Base-by-base conservation (phyloP, 768 basidiomycete species). In the Boletellus emodensis region DNA sequence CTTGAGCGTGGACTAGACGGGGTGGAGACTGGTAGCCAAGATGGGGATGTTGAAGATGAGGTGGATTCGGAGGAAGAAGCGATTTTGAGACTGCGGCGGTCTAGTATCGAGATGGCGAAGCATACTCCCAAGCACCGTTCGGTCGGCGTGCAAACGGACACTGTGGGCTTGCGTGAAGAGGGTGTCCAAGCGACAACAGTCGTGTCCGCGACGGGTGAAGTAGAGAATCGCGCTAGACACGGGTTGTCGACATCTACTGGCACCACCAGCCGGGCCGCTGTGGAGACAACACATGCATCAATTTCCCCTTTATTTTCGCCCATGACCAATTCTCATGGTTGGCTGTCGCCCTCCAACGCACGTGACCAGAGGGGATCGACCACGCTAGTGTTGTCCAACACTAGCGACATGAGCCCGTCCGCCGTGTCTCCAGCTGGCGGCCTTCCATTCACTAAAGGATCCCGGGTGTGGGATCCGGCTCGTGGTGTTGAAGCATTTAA, bases 401-500 rank as follows among this genome's bases (percentile, higher is more conserved):
- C n/a, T 52, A 12, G 51, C 15, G 42, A 48, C n/a, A 12, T 10
- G 24, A 45, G 49, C 41, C 13, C 38, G 49, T 46, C 54, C 45
- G 26, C 49, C 22, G n/a, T 51, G 47, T 36, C 53, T 30, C 43
- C 62, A 7, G 63, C 71, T 22, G 79, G 79, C 39, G 68, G 66
- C 8, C 66, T 67, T 20, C 51, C 67, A 28, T 53, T 59, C 9
- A 59, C 55, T 35, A 81, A 78, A 58, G 75, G 77, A 18, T 79
- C 77, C 3, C 78, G 90, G 18, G 84, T 87, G 5, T 95, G 87
- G 83, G 91, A 94, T 63, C 92, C 92, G 15, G 83, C 84, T 10
- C 83, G 91, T 18, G 86, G 85, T 39, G 83, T 94, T 3, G 92
- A 94, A 52, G 60, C 87, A 36, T 92, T 94, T 71, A 94, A 92